Conservation (phyloP, 768 basidiomycete species). For the Omphalotus guepiniiformis region DNA sequence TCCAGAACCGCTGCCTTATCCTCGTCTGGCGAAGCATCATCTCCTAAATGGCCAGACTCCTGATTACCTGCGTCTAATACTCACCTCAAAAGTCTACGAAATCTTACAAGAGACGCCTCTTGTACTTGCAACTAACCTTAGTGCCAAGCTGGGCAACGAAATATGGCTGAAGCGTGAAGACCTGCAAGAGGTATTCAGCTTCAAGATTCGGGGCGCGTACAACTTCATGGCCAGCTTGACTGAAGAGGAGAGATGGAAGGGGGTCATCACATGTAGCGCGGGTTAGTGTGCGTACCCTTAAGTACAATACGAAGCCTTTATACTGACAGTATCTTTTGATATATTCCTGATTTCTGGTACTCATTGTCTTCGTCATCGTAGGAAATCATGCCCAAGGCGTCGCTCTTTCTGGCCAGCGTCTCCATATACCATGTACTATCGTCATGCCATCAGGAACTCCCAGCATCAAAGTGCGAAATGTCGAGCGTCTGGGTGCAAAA, state of each 20-base stretch:
- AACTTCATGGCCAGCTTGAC: slow-evolving; percentile 93
- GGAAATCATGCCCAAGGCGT: slow-evolving; percentile 99
- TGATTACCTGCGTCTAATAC: slow-evolving; percentile 84
- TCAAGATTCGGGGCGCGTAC: slow-evolving; percentile 98
- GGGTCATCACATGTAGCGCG: slow-evolving; percentile 96
- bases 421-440: slow-evolving; percentile 94
- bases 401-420: slow-evolving; percentile 84
- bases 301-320: too few species aligned
- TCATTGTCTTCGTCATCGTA: slow-evolving; percentile 25
- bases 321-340: too few species aligned
- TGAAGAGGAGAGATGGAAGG: slow-evolving; percentile 93
- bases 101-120: slow-evolving; percentile 88
- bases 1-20: slow-evolving; percentile 62
- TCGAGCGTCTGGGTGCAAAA: slow-evolving; percentile 91
- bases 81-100: slow-evolving; percentile 89
- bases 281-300: slow-evolving; percentile 69
- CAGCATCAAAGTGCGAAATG: slow-evolving; percentile 93
- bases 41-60: slow-evolving; percentile 65
- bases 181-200: slow-evolving; percentile 95
- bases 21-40: slow-evolving; percentile 62
- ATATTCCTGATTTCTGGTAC: not conserved
- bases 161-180: slow-evolving; percentile 98
- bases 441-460: slow-evolving; percentile 97
- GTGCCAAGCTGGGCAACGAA: slow-evolving; percentile 82
- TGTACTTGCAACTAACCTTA: slow-evolving; percentile 81